Evolutionary conservation across 495 filamentous ascomycete species (phyloP).

Genomic region (Aspergillus affinis): DNA sequence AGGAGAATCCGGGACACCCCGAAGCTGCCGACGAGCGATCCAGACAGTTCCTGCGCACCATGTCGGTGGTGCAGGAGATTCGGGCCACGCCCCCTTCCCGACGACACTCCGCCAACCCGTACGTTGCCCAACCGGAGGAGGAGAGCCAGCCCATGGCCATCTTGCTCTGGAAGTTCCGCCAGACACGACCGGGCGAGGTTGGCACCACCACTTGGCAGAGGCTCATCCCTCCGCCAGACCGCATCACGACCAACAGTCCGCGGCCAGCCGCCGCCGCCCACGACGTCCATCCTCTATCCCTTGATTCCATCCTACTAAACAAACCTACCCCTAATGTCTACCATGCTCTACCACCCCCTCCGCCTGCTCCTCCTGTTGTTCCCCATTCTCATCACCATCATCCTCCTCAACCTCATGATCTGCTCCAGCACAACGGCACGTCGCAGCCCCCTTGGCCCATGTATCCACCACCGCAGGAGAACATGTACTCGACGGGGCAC

Average conservation of each 20-base stretch:
- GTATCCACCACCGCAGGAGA: slow-evolving; percentile 39
- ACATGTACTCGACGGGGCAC: slow-evolving; percentile 33
- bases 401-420: slow-evolving; percentile 28
- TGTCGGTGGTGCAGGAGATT: slow-evolving; percentile 54
- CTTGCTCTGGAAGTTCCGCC: slow-evolving; percentile 54
- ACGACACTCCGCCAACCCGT: slow-evolving; percentile 33
- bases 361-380: background rate
- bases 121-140: slow-evolving; percentile 27
- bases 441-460: slow-evolving; percentile 41
- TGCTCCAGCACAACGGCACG: slow-evolving; percentile 30
- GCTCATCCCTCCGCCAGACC: slow-evolving; percentile 44
- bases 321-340: slow-evolving; percentile 37
- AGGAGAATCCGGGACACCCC: slow-evolving; percentile 32
- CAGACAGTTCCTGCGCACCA: slow-evolving; percentile 38
- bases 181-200: slow-evolving; percentile 42
- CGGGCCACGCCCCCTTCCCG: slow-evolving; percentile 36
- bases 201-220: slow-evolving; percentile 55
- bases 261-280: slow-evolving; percentile 29
- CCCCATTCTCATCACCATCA: background rate
- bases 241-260: slow-evolving; percentile 40
- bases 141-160: slow-evolving; percentile 49
- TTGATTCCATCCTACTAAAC: slow-evolving; percentile 40
- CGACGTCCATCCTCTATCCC: slow-evolving; percentile 42
- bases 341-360: slow-evolving; percentile 20
- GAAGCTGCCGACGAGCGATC: slow-evolving; percentile 40